Evolutionary conservation across 2,329 filamentous ascomycete genomes (phyloP).

Genomic region (Metarhizium guizhouense): DNA sequence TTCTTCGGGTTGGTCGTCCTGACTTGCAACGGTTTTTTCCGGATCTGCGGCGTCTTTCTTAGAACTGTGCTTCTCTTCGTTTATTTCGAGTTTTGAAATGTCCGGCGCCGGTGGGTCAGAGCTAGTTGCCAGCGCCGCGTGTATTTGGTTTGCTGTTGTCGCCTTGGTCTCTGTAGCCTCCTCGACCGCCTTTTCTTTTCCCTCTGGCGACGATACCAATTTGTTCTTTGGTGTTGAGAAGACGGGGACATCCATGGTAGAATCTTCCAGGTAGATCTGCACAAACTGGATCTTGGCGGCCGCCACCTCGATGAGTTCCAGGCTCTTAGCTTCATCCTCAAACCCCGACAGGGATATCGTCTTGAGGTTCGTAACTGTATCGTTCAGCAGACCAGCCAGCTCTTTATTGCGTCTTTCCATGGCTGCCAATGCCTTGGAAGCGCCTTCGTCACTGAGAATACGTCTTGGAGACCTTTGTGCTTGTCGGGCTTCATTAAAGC

Average conservation of each 20-base stretch:
- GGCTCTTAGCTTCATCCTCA: slow-evolving; percentile 38
- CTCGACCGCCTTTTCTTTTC: neutral
- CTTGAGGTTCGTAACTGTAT: slow-evolving; percentile 55
- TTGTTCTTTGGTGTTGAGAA: neutral
- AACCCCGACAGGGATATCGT: slow-evolving; percentile 42
- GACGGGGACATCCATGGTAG: slow-evolving; percentile 39
- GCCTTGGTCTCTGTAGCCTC: neutral
- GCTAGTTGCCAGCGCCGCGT: too few species aligned
- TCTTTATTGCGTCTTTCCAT: slow-evolving; percentile 59
- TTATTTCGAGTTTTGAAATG: neutral
- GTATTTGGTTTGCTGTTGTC: neutral
- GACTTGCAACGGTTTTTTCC: neutral
- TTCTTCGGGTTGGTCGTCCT: neutral
- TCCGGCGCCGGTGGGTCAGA: neutral
- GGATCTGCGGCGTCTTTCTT: neutral
- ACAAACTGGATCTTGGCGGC: slow-evolving; percentile 57
- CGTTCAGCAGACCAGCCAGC: slow-evolving; percentile 59
- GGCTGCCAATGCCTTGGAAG: slow-evolving; percentile 30
- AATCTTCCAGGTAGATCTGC: slow-evolving; percentile 52
- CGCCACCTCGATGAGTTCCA: slow-evolving; percentile 48
- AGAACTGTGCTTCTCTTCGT: neutral
- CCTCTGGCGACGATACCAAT: neutral
- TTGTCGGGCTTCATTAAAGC: slow-evolving; percentile 48
- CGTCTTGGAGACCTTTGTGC: slow-evolving; percentile 28
- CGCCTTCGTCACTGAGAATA: slow-evolving; percentile 25